These are phyloP conservation scores for Echinosophora koreensis DNA, from an alignment of 306 rosid species.

Conservation along the genomic window DNA sequence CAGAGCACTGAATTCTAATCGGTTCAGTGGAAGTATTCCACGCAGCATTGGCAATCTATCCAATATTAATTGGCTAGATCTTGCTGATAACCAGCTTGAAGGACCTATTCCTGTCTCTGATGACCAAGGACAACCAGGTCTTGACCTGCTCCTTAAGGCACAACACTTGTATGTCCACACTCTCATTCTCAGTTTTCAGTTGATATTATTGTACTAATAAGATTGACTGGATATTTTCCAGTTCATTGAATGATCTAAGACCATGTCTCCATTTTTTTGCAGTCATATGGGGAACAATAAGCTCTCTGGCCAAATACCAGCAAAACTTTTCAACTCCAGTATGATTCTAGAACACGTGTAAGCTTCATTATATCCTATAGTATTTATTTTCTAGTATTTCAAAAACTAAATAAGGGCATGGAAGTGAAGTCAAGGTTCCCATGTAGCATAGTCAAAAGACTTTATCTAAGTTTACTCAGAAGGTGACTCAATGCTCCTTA, in stretches of 20 bases:
- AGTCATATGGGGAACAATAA: slow-evolving; percentile 74
- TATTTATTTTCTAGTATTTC: slow-evolving; percentile 9
- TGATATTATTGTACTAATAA: slow-evolving; percentile 27
- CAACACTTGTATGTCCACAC: slow-evolving; percentile 58
- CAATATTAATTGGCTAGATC: slow-evolving; percentile 60
- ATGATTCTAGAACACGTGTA: slow-evolving; percentile 69
- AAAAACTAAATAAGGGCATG: background rate
- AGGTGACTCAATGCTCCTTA: slow-evolving; percentile 5
- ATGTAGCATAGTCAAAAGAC: background rate
- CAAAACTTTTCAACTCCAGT: slow-evolving; percentile 54
- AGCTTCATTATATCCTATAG: slow-evolving; percentile 46
- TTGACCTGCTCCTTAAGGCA: slow-evolving; percentile 55
- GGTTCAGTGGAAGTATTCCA: slow-evolving; percentile 57
- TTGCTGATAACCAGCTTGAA: slow-evolving; percentile 56
- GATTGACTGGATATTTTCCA: slow-evolving; percentile 33
- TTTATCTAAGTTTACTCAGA: background rate
- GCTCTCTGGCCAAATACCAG: slow-evolving; percentile 59
- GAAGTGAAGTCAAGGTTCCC: slow-evolving; percentile 22
- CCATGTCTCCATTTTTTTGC: slow-evolving; percentile 39
- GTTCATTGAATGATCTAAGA: slow-evolving; percentile 41
- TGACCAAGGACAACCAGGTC: slow-evolving; percentile 48
- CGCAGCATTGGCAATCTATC: slow-evolving; percentile 57
- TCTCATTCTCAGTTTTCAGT: slow-evolving; percentile 29
- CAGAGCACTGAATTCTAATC: slow-evolving; percentile 61
- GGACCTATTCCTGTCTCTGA: slow-evolving; percentile 62